These are phyloP conservation scores for Cryptosporidium viatorum DNA, from an alignment of 169 alveolate species.

Conservation along the genomic window DNA sequence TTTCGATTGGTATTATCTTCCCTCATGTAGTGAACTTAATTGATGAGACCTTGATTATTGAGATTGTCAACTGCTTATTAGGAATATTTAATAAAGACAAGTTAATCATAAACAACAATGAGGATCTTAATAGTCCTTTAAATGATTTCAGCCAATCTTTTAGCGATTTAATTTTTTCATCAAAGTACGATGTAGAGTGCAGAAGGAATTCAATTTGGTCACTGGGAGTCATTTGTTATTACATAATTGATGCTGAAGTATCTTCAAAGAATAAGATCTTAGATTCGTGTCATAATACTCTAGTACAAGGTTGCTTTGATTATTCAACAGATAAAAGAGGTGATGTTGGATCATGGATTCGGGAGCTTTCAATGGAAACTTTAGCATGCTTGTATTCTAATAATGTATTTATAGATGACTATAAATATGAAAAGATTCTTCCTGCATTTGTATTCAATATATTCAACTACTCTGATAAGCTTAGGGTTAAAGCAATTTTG, in stretches of 20 bases:
- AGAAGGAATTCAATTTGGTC: slow-evolving; percentile 69
- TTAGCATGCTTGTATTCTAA: slow-evolving; percentile 54
- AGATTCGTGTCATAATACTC: neutral
- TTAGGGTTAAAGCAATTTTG: slow-evolving; percentile 65
- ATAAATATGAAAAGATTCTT: neutral
- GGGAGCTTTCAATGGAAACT: slow-evolving; percentile 88
- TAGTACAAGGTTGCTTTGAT: slow-evolving; percentile 76
- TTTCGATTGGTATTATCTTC: slow-evolving; percentile 36
- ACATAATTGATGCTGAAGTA: neutral
- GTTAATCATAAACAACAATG: neutral
- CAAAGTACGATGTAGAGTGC: slow-evolving; percentile 58
- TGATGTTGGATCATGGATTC: slow-evolving; percentile 90
- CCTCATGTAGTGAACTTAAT: slow-evolving; percentile 10
- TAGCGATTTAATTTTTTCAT: neutral
- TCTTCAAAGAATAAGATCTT: neutral
- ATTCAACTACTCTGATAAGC: slow-evolving; percentile 61
- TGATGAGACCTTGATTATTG: neutral
- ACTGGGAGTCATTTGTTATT: slow-evolving; percentile 24
- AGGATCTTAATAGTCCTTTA: neutral
- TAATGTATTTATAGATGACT: neutral
- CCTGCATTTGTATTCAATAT: slow-evolving; percentile 54
- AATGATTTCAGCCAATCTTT: neutral
- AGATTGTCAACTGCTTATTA: slow-evolving; percentile 11
- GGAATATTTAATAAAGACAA: slow-evolving; percentile 23
- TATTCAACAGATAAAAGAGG: slow-evolving; percentile 88